phyloP scores from a whole-genome alignment of 164 flowering plant species.

The Stephania japonica region DNA sequence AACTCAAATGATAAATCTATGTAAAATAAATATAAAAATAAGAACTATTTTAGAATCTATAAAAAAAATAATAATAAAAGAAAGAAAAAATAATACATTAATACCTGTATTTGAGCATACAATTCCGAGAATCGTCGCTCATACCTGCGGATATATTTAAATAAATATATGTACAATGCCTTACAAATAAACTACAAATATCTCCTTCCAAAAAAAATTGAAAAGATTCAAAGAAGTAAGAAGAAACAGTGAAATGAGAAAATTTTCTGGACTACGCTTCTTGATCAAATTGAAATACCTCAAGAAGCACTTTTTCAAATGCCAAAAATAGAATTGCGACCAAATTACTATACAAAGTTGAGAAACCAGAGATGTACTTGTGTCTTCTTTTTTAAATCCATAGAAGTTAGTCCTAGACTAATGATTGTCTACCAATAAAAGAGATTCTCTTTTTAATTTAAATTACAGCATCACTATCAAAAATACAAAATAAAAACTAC shows the following conservation, averaged over 20 bases:
- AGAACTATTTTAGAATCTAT: background rate
- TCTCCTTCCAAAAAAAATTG: background rate
- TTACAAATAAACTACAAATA: background rate
- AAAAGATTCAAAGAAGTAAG: background rate
- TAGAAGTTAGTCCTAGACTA: too few relatives aligned
- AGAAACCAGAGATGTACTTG: background rate
- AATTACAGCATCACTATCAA: too few relatives aligned
- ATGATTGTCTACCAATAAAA: too few relatives aligned
- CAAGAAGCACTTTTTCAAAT: too few relatives aligned
- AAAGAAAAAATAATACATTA: background rate
- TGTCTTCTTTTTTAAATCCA: too few relatives aligned
- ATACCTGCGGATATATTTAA: constrained; percentile 38
- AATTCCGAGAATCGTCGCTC: constrained; percentile 78
- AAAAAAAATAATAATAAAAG: background rate
- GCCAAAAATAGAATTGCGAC: too few relatives aligned
- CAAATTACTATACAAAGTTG: background rate
- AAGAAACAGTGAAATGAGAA: background rate
- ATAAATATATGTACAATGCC: background rate
- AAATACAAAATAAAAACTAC: too few relatives aligned
- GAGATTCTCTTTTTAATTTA: too few relatives aligned
- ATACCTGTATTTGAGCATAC: constrained; percentile 67
- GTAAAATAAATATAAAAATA: background rate
- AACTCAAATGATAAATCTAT: background rate
- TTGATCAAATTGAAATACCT: too few relatives aligned
- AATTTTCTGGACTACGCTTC: background rate